phyloP scores from a whole-genome alignment of 148 eudicot species.

The Limonium bicolor region DNA sequence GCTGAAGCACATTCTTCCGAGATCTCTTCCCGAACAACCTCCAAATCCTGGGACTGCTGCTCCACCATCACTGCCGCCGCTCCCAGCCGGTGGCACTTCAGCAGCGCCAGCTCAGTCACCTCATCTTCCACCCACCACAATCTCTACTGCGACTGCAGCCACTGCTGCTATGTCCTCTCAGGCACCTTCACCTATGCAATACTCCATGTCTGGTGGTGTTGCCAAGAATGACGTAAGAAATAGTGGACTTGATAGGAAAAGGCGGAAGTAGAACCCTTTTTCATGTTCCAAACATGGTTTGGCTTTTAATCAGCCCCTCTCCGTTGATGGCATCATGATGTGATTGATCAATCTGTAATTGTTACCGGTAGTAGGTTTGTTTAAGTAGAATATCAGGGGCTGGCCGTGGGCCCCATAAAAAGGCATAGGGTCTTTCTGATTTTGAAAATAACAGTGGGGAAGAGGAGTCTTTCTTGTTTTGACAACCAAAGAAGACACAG shows the following conservation, averaged over 20 bases:
- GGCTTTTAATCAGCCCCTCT: no score
- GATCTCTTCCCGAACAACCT: slow-evolving; percentile 67
- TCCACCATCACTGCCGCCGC: slow-evolving; percentile 32
- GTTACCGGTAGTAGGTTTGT: no score
- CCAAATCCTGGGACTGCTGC: slow-evolving; percentile 22
- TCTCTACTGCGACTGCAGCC: slow-evolving; percentile 24
- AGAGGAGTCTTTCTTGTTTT: no score
- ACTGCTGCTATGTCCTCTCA: slow-evolving; percentile 44
- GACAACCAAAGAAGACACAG: no score
- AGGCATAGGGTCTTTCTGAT: no score
- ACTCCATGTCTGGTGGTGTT: slow-evolving; percentile 39
- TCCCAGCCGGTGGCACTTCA: slow-evolving; percentile 27
- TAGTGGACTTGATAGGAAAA: slow-evolving; percentile 54
- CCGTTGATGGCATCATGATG: no score
- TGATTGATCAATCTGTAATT: no score
- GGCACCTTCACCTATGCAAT: slow-evolving; percentile 71
- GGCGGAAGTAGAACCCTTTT: slow-evolving; percentile 98
- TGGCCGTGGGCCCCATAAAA: no score
- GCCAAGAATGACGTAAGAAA: slow-evolving; percentile 58
- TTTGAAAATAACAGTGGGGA: no score
- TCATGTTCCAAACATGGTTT: no score
- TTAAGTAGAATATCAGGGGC: no score
- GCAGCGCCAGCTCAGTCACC: slow-evolving; percentile 47
- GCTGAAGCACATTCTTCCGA: slow-evolving; percentile 86
- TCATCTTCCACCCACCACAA: no score